Evolutionary conservation across 306 rosid species (phyloP).

Genomic region (Pterocarpus macrocarpus): DNA sequence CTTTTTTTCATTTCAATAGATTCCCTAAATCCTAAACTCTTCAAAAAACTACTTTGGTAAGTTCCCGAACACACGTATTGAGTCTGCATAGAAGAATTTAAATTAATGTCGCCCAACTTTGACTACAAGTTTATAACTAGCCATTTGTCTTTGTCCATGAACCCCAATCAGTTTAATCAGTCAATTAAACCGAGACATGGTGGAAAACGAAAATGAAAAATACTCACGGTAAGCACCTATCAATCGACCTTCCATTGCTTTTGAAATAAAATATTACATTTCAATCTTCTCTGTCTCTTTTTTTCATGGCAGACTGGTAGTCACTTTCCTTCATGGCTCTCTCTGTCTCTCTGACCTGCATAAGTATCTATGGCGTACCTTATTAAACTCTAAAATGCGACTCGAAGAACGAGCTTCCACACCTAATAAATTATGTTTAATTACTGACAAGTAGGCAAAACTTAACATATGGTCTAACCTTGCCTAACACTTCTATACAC

Average conservation of each 20-base stretch:
- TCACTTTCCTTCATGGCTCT: slow-evolving; percentile 32
- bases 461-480: slow-evolving; percentile 15
- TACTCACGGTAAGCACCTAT: background rate
- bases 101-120: slow-evolving; percentile 18
- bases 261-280: background rate
- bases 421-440: slow-evolving; percentile 40
- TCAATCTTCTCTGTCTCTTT: background rate
- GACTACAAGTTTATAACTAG: slow-evolving; percentile 11
- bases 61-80: background rate
- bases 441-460: slow-evolving; percentile 46
- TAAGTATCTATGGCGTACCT: background rate
- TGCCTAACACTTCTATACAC: slow-evolving; percentile 50
- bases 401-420: slow-evolving; percentile 54
- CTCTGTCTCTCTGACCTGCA: slow-evolving; percentile 36
- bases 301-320: background rate
- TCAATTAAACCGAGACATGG: slow-evolving; percentile 8
- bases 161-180: slow-evolving; percentile 1
- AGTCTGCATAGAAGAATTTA: background rate
- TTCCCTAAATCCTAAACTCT: no score
- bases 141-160: background rate
- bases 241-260: background rate
- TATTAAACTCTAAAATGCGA: slow-evolving; percentile 35
- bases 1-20: no score
- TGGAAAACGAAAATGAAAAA: background rate
- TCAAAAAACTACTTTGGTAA: no score